These are phyloP conservation scores for Gamarada debralockiae DNA, from an alignment of 495 filamentous ascomycete genomes.

Conservation along the genomic window DNA sequence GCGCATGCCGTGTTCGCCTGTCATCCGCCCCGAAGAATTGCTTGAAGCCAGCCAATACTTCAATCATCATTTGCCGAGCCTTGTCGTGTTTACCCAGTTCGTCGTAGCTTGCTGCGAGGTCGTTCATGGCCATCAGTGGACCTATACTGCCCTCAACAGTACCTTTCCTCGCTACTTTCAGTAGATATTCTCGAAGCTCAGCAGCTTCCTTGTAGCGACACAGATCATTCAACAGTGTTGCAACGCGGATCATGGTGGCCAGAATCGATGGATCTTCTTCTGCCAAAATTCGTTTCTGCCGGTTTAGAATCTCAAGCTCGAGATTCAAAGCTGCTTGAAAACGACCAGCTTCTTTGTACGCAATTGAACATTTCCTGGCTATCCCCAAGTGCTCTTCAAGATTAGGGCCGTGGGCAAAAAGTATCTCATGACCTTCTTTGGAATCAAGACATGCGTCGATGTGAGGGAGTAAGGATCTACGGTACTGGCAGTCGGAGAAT, in stretches of 20 bases:
- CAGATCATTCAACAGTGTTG: not conserved
- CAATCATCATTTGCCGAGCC: not conserved
- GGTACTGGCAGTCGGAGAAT: slow-evolving; percentile 8
- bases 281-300: not conserved
- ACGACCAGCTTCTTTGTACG: not conserved
- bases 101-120: not conserved
- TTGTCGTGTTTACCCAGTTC: not conserved
- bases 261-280: not conserved
- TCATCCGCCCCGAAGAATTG: no score
- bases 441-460: slow-evolving; percentile 23
- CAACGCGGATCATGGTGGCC: not conserved
- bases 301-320: not conserved
- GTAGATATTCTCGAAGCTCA: not conserved
- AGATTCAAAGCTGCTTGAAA: no score
- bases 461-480: slow-evolving; percentile 24
- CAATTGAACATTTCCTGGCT: not conserved
- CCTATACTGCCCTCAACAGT: not conserved
- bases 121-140: not conserved
- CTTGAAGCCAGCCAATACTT: no score
- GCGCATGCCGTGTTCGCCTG: no score
- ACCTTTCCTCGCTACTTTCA: not conserved
- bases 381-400: not conserved
- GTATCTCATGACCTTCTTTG: not conserved
- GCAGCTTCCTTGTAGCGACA: not conserved
- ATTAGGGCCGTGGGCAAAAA: not conserved